Base-by-base conservation (phyloP, 1,284 basidiomycete genomes). In the Schizopora paradoxa region DNA sequence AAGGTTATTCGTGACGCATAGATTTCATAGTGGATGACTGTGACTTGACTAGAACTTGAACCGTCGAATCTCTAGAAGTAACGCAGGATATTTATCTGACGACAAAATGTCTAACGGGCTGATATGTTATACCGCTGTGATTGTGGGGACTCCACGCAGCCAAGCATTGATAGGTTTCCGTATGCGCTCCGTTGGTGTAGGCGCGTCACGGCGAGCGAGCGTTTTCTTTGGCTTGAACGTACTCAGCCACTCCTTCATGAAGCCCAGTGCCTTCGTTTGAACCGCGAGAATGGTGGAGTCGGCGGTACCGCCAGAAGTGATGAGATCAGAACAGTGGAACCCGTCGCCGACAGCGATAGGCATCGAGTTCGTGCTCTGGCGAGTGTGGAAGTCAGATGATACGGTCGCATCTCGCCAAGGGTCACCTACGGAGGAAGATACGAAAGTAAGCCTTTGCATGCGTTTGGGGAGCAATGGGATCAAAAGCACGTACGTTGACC, bases 331-430 rank as follows among this genome's bases (percentile, higher is more conserved):
- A 58, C 72, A 74, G 55, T 86, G 84, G 69, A 78, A 85, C 0
- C 79, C 83, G 49, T 82, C 69, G 33, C 76, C 64, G 6, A 76
- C 58, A 8, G 64, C 69, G 46, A 85, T 77, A 0, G 77, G 78
- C 53, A 80, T 77, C 1, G 58, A 57, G 1, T 66, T 43, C 2
- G 77, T 82, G 56, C 73, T 82, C 13, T 57, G 19, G 45, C 73
- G 66, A 45, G 62, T 53, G n/a, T 72, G 62, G 25, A 66, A 66
- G 23, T 74, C 70, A 1, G 82, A 77, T 4, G 82, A 84, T 11
- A 83, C 65, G 0, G 83, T 85, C 5, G 75, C 74, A 48, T 81
- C 79, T 49, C 74, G 72, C 83, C 82, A 86, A n/a, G 83, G 82
- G 57, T 86, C 83, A 39, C 78, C 82, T 82, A 31, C 34, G 0